Evolutionary conservation across 768 basidiomycete species (phyloP).

Genomic region (Macrocybe gigantea): DNA sequence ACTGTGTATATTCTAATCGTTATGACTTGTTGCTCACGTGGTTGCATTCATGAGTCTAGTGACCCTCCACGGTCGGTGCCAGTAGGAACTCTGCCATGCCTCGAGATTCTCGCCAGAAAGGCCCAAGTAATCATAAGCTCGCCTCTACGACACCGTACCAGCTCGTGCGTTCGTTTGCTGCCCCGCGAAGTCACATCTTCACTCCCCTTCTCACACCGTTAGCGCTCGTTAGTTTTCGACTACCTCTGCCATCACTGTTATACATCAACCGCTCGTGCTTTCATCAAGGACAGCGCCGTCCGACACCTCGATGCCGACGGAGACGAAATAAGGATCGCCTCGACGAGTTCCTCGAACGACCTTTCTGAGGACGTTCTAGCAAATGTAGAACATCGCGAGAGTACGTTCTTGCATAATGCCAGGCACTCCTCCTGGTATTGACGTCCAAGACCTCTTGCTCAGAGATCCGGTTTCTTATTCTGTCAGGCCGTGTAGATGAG

Average conservation of each 20-base stretch:
- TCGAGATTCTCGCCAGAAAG: background rate
- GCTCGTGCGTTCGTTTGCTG: constrained; percentile 25
- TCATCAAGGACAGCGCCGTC: constrained; percentile 56
- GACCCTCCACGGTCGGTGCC: background rate
- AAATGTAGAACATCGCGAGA: constrained; percentile 47
- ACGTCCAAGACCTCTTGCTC: background rate
- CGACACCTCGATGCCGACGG: constrained; percentile 65
- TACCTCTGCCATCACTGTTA: constrained; percentile 75
- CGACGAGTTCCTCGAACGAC: constrained; percentile 10
- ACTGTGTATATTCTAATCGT: background rate
- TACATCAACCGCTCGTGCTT: constrained; percentile 63
- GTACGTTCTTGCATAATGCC: constrained; percentile 28
- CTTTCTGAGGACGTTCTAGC: constrained; percentile 34
- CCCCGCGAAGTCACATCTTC: background rate
- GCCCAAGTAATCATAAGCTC: constrained; percentile 9
- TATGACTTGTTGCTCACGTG: background rate
- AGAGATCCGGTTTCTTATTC: constrained; percentile 70
- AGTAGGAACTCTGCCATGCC: background rate
- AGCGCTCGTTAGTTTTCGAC: constrained; percentile 69
- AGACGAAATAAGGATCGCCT: constrained; percentile 45
- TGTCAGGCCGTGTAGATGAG: constrained; percentile 70
- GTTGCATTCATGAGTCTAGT: background rate
- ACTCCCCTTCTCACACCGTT: background rate
- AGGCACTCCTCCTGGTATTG: background rate
- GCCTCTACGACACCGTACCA: constrained; percentile 34